phyloP scores from a whole-genome alignment of 202 grass and related monocot species.

The Setaria italica region DNA sequence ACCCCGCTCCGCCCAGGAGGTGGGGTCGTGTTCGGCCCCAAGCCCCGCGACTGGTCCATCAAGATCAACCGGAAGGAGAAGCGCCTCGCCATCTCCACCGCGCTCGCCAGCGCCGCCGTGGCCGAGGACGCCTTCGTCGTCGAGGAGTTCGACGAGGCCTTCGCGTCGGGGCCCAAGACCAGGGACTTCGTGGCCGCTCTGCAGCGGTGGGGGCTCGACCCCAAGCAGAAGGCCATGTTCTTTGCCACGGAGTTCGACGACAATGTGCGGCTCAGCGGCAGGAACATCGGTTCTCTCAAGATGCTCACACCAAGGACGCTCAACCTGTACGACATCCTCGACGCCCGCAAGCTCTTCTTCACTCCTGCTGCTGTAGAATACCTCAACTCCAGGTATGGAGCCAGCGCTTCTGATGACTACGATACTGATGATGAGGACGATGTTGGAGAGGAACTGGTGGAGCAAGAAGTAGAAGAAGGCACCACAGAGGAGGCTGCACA shows the following conservation, averaged over 20 bases:
- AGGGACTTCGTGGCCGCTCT: slow-evolving; percentile 85
- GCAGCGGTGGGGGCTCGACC: slow-evolving; percentile 89
- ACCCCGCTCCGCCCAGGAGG: slow-evolving; percentile 95
- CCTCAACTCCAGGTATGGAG: slow-evolving; percentile 84
- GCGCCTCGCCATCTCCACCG: slow-evolving; percentile 89
- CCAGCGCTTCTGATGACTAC: slow-evolving; percentile 45
- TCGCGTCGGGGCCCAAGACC: slow-evolving; percentile 66
- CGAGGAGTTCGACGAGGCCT: slow-evolving; percentile 78
- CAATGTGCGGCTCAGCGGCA: slow-evolving; percentile 80
- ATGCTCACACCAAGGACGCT: slow-evolving; percentile 95
- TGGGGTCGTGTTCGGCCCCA: slow-evolving; percentile 93
- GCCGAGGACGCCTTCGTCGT: slow-evolving; percentile 85
- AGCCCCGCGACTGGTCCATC: slow-evolving; percentile 96
- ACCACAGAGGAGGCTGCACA: slow-evolving; percentile 42
- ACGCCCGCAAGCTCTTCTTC: slow-evolving; percentile 80
- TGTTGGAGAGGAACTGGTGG: slow-evolving; percentile 52
- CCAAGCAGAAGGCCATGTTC: slow-evolving; percentile 84
- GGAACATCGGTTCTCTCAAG: slow-evolving; percentile 96
- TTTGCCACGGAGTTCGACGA: slow-evolving; percentile 67
- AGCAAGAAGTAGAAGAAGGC: slow-evolving; percentile 45
- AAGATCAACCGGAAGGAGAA: slow-evolving; percentile 99
- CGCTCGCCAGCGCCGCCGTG: slow-evolving; percentile 76
- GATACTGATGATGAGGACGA: slow-evolving; percentile 52
- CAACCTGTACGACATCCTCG: slow-evolving; percentile 90
- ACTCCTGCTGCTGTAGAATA: slow-evolving; percentile 74